Conservation (phyloP, 106 monocot species). For the Dendrobium chrysotoxum region DNA sequence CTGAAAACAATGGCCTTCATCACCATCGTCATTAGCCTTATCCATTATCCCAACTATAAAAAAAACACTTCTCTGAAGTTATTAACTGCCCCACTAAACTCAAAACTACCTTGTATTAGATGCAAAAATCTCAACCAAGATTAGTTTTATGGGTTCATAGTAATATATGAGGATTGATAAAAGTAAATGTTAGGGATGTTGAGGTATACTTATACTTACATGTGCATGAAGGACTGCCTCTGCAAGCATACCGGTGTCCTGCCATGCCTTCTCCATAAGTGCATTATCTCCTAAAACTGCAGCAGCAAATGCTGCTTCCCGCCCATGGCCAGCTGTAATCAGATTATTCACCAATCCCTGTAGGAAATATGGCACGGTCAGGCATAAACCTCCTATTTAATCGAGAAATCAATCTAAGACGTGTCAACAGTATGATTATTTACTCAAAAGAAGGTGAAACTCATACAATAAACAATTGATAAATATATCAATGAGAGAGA, state of each 20-base stretch:
- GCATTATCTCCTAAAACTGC: constrained; percentile 95
- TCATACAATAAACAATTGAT: not conserved
- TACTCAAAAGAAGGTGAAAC: not conserved
- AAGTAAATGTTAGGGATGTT: not conserved
- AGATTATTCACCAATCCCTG: constrained; percentile 85
- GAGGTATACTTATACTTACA: constrained; percentile 30
- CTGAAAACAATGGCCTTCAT: too few species aligned
- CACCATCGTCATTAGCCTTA: not conserved
- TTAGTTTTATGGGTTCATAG: not conserved
- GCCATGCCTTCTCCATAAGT: constrained; percentile 99
- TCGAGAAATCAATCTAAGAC: not conserved
- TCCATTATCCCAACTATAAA: too few species aligned
- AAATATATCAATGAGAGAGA: too few species aligned
- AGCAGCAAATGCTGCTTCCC: constrained; percentile 99
- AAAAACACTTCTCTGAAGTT: not conserved
- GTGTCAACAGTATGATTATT: not conserved
- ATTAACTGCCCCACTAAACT: not conserved
- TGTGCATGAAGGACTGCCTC: constrained; percentile 99
- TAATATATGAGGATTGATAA: not conserved
- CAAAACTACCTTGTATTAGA: not conserved
- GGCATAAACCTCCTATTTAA: not conserved
- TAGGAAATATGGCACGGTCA: not conserved
- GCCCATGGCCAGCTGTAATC: constrained; percentile 92
- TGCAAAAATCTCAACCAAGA: not conserved
- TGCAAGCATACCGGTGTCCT: constrained; percentile 96